A percentile compares a stretch with the other conserved stretches of the same genome.
Conservation (phyloP, 306 rosid genomes). For the Sicyos baderoa region DNA sequence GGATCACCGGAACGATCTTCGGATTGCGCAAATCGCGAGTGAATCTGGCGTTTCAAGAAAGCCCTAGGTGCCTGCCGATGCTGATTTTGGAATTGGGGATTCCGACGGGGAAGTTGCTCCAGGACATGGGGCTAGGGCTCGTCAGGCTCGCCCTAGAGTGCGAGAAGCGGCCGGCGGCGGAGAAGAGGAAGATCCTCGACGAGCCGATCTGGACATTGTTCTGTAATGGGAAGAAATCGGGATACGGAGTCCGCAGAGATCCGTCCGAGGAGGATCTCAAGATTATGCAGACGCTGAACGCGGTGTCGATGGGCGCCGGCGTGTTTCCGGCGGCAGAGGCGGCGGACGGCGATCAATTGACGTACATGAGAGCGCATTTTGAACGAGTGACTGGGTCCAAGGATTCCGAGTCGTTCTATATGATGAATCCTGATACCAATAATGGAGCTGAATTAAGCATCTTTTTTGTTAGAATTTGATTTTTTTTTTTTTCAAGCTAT, state of each 20-base stretch:
- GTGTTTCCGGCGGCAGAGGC: slow-evolving; percentile 37
- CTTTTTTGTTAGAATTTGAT: slow-evolving; percentile 65
- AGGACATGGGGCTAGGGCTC: slow-evolving; percentile 64
- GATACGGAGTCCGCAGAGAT: slow-evolving; percentile 69
- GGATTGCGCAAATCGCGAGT: slow-evolving; percentile 53
- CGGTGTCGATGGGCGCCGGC: slow-evolving; percentile 64
- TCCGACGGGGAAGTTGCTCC: slow-evolving; percentile 53
- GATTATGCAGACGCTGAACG: slow-evolving; percentile 62
- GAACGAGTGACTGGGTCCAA: slow-evolving; percentile 69
- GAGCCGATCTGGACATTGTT: slow-evolving; percentile 74
- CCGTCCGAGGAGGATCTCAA: slow-evolving; percentile 54
- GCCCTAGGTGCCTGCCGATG: slow-evolving; percentile 42
- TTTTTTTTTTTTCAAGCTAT: too few relatives aligned
- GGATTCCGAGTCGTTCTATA: slow-evolving; percentile 76
- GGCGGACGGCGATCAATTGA: slow-evolving; percentile 43
- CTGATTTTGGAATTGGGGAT: slow-evolving; percentile 61
- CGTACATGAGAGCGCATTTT: slow-evolving; percentile 63
- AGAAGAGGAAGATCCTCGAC: slow-evolving; percentile 47
- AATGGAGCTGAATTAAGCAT: slow-evolving; percentile 61
- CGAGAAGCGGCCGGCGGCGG: slow-evolving; percentile 37
- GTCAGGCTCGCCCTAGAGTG: slow-evolving; percentile 72
- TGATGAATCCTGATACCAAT: slow-evolving; percentile 69
- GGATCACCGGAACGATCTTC: slow-evolving; percentile 69
- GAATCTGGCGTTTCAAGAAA: slow-evolving; percentile 66
- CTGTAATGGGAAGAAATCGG: slow-evolving; percentile 68